Conservation (phyloP, 805 yeast species). For the Metschnikowia orientalis region DNA sequence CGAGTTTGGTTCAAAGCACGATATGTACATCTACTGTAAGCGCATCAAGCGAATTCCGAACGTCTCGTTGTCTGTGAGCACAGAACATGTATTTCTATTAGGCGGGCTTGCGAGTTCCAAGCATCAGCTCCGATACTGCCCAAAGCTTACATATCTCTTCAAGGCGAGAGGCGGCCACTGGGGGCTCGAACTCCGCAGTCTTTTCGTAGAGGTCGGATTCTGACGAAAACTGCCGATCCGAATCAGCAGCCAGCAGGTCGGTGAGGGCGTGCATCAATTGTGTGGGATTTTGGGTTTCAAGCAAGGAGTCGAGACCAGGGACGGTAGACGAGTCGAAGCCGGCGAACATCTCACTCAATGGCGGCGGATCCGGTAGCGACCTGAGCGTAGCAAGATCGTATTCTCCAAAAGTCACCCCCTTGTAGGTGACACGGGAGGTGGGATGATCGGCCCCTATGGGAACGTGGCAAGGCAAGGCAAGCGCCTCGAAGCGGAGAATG, state of each 20-base stretch:
- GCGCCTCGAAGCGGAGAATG: constrained; percentile 40
- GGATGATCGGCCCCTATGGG: constrained; percentile 1
- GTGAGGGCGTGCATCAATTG: no score
- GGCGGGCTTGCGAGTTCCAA: no score
- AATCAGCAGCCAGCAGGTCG: constrained; percentile 9
- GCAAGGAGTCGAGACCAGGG: constrained; percentile 3
- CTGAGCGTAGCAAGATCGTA: constrained; percentile 6
- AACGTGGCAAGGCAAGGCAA: no score
- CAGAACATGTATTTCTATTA: no score
- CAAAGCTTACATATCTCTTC: constrained; percentile 56
- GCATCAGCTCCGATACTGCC: constrained; percentile 59
- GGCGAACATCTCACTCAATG: constrained; percentile 1
- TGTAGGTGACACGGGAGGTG: constrained; percentile 9
- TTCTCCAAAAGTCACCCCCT: constrained; percentile 6
- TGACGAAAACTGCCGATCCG: constrained; percentile 1
- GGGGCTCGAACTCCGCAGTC: no score
- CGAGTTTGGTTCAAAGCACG: no score
- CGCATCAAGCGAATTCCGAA: no score
- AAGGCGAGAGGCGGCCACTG: constrained; percentile 44
- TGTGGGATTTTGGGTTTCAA: no score
- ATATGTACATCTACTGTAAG: no score
- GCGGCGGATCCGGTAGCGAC: constrained; percentile 1
- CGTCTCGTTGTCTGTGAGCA: no score
- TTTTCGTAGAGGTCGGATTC: no score
- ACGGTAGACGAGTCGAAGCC: not conserved